Percentiles rank a stretch among this genome's conserved stretches.
Conservation (phyloP, 495 filamentous ascomycete genomes). For the Acidomyces sp. region DNA sequence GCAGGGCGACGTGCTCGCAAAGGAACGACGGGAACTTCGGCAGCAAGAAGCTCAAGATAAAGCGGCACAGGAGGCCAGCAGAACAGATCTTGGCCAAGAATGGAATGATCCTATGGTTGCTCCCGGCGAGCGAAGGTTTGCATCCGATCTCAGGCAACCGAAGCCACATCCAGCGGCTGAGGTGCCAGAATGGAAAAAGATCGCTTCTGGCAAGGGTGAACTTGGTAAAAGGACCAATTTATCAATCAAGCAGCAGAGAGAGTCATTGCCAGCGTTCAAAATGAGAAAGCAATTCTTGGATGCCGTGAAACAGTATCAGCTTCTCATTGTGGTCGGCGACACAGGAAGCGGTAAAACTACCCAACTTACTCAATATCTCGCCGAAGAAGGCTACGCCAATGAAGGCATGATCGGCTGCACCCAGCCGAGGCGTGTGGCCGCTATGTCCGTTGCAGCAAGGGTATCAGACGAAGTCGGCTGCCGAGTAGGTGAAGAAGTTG, state of each 20-base stretch:
- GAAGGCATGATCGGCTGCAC: conserved; percentile 93
- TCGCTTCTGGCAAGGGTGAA: conserved; percentile 66
- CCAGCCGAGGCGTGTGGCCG: conserved; percentile 90
- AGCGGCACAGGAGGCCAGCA: conserved; percentile 60
- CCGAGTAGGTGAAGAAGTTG: conserved; percentile 78
- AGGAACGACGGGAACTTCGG: conserved; percentile 74
- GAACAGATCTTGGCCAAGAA: conserved; percentile 77
- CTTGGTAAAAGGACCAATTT: conserved; percentile 79
- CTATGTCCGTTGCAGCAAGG: conserved; percentile 93
- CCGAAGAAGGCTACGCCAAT: conserved; percentile 81
- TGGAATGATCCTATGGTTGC: conserved; percentile 95
- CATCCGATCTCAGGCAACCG: conserved; percentile 58
- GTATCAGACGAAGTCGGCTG: conserved; percentile 95
- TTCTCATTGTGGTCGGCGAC: conserved; percentile 92
- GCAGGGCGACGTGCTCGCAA: conserved; percentile 79
- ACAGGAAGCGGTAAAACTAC: conserved; percentile 98
- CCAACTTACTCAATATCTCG: conserved; percentile 87
- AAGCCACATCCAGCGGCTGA: conserved; percentile 44
- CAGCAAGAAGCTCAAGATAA: conserved; percentile 80
- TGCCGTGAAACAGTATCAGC: conserved; percentile 74
- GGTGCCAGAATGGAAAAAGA: conserved; percentile 87
- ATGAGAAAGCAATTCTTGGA: conserved; percentile 81
- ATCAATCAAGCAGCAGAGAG: conserved; percentile 90
- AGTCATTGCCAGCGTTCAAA: conserved; percentile 79
- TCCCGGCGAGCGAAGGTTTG: conserved; percentile 74